These are phyloP conservation scores for Tulasnella sp. DNA, from an alignment of 768 basidiomycete species.

Conservation along the genomic window DNA sequence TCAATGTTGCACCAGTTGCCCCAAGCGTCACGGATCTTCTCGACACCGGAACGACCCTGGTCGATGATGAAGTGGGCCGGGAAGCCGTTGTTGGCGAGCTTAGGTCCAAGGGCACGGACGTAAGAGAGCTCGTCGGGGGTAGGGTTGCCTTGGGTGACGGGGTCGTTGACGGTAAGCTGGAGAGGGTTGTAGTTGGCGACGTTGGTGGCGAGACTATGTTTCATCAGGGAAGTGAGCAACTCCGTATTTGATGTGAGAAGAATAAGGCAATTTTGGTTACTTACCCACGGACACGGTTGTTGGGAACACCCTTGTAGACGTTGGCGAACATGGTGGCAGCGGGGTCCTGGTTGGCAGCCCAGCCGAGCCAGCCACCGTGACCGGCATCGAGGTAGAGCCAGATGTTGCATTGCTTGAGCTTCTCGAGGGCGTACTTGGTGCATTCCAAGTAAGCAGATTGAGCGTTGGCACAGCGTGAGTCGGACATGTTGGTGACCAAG, in stretches of 20 bases:
- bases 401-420: constrained; percentile 53
- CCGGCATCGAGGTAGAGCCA: constrained; percentile 62
- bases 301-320: constrained; percentile 50
- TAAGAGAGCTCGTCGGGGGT: constrained; percentile 40
- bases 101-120: constrained; percentile 35
- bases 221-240: neutral
- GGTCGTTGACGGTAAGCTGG: constrained; percentile 52
- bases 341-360: constrained; percentile 55
- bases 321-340: constrained; percentile 53
- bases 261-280: neutral
- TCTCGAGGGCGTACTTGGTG: constrained; percentile 42
- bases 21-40: constrained; percentile 58
- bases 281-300: constrained; percentile 50
- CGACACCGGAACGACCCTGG: constrained; percentile 60
- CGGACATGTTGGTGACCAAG: constrained; percentile 62
- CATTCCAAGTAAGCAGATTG: constrained; percentile 43
- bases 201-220: constrained; percentile 51
- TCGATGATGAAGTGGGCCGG: constrained; percentile 55
- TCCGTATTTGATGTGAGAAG: neutral
- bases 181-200: constrained; percentile 40
- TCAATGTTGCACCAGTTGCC: constrained; percentile 69
- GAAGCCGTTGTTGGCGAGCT: constrained; percentile 36
- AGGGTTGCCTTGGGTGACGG: constrained; percentile 54
- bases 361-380: constrained; percentile 56
- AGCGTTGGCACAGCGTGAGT: constrained; percentile 53